Evolutionary conservation across 1,284 basidiomycete species (phyloP), one percentile per base, ranked within the genome.

Genomic region (Grifola frondosa): DNA sequence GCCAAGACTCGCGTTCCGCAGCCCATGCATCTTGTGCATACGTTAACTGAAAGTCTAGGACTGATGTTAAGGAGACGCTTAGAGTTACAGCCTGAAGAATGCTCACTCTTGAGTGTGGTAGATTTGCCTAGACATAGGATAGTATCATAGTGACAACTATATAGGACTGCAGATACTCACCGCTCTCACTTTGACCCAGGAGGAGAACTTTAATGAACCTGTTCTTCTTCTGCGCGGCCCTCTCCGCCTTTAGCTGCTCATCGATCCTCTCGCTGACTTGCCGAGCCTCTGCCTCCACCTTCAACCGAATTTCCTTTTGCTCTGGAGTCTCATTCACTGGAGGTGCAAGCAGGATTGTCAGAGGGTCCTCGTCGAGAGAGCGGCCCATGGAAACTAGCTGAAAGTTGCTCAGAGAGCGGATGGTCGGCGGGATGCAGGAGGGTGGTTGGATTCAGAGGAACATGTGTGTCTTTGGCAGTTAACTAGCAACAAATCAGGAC

Each of bases 121-220:
- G 72, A 75, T 49, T 77, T 78, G 30, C 76, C 75, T 76, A 48
- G 26, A 20, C 16, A 33, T 35, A 36, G 29, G 26, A 23, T 53
- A 64, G 34, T 47, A 19, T 30, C 34, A 37, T 16, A 32, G 12
- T 20, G 15, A 24, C 33, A 40, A 36, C 17, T 30, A 15, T 24
- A 28, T 42, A 20, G 30, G 26, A 38, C 24, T 23, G 17, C 32
- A 5, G 19, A 23, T 19, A 68, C 73, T 46, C 51, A 75, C 84
- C 84, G 53, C 81, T 84, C 65, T 87, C 84, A 53, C 82, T 84
- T 63, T 88, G 84, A 11, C 84, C 84, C 6, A 86, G 68, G 9
- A 86, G 55, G 4, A 86, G 58, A 6, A 86, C 73, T 51, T 77
- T 77, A 21, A 85, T 74, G 2, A 73, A 59, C 51, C 73, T 75